These are phyloP conservation scores for Penicillium olsonii DNA, from an alignment of 2,329 filamentous ascomycete species.

Conservation along the genomic window DNA sequence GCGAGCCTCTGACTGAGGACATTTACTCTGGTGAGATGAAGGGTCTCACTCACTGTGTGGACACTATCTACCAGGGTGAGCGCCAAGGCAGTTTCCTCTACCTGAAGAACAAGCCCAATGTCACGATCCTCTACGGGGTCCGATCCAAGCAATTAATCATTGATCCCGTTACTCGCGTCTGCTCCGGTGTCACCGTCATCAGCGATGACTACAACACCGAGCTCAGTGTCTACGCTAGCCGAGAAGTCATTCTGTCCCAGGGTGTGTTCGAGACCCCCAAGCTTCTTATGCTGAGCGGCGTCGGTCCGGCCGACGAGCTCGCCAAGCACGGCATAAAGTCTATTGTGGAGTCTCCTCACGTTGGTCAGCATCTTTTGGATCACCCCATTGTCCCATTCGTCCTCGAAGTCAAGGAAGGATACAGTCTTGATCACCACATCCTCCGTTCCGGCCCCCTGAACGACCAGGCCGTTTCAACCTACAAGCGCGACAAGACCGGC, in stretches of 20 bases:
- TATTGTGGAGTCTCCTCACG: constrained; percentile 30
- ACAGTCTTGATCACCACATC: constrained; percentile 40
- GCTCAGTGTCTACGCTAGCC: constrained; percentile 49
- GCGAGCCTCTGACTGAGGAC: constrained; percentile 53
- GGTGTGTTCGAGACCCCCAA: constrained; percentile 57
- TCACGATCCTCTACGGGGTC: constrained; percentile 51
- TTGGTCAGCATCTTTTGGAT: constrained; percentile 34
- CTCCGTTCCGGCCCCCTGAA: constrained; percentile 39
- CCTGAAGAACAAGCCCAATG: constrained; percentile 54
- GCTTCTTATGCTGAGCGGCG: constrained; percentile 52
- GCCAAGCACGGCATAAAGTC: constrained; percentile 29
- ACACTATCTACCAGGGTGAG: constrained; percentile 58
- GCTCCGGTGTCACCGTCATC: constrained; percentile 51
- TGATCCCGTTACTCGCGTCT: constrained; percentile 38
- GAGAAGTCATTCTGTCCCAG: constrained; percentile 51
- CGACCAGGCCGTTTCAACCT: constrained; percentile 36
- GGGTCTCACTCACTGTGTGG: constrained; percentile 55
- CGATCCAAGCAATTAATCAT: constrained; percentile 57
- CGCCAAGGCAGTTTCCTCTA: constrained; percentile 54
- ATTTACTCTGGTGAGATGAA: constrained; percentile 56
- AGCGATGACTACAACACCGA: constrained; percentile 39
- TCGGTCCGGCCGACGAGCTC: constrained; percentile 40
- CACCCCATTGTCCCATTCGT: constrained; percentile 45
- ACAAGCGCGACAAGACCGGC: constrained; percentile 43
- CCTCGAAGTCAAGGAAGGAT: constrained; percentile 45